phyloP scores from a whole-genome alignment of 768 basidiomycete genomes.

The Cystofilobasidium bisporidii region DNA sequence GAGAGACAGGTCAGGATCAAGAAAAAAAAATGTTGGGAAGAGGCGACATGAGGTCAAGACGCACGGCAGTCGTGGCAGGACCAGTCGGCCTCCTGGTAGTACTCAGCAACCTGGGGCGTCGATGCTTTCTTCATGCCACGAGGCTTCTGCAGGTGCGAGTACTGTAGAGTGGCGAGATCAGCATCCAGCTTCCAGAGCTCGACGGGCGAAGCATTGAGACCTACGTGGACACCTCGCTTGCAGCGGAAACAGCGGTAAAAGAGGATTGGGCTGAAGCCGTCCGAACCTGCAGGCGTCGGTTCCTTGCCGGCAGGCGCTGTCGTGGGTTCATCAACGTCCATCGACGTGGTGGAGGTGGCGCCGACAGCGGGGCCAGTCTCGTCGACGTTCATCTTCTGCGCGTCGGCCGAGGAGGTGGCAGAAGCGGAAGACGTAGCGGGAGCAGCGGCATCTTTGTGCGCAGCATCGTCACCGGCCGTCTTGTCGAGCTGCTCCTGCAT shows the following conservation, averaged over 20 bases:
- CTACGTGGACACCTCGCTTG: neutral
- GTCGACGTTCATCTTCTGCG: neutral
- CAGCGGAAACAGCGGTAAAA: slow-evolving; percentile 1
- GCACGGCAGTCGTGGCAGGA: slow-evolving; percentile 73
- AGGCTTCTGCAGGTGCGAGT: slow-evolving; percentile 45
- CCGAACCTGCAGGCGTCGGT: neutral
- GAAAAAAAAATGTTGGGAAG: no score
- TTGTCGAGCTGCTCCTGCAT: slow-evolving; percentile 7
- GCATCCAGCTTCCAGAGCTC: neutral
- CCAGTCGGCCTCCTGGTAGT: slow-evolving; percentile 35
- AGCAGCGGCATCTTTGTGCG: no score
- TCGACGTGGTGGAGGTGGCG: neutral
- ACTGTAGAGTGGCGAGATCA: neutral
- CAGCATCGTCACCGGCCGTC: no score
- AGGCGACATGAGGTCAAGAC: no score
- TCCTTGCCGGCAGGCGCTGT: neutral
- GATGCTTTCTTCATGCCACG: slow-evolving; percentile 55
- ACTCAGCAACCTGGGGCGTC: slow-evolving; percentile 29
- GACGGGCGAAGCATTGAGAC: neutral
- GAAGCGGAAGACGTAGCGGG: no score
- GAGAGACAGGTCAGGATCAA: neutral
- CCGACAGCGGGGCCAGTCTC: neutral
- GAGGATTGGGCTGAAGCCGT: slow-evolving; percentile 1
- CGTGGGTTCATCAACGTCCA: slow-evolving; percentile 6
- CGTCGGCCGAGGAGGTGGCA: neutral